phyloP scores from a whole-genome alignment of 1,284 basidiomycete species.

The Heterobasidion occidentale region DNA sequence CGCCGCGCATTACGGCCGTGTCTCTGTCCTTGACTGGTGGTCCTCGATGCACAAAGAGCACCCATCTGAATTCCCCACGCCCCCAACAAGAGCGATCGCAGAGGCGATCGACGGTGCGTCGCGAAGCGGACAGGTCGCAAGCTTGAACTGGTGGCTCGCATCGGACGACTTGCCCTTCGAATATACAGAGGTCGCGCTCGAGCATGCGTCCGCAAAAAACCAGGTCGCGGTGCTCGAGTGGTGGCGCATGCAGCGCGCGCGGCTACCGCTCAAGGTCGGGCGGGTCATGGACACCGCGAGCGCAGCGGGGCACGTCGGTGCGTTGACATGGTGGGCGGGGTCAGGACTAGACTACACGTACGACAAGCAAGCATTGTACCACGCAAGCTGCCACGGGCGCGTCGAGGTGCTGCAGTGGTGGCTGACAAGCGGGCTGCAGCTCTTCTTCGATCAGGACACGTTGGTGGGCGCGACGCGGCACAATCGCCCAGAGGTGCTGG shows the following conservation, averaged over 20 bases:
- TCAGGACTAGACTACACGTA: conserved; percentile 71
- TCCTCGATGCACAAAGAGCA: conserved; percentile 53
- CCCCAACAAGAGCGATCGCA: conserved; percentile 40
- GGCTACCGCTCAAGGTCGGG: conserved; percentile 66
- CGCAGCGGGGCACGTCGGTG: conserved; percentile 59
- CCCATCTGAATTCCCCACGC: conserved; percentile 46
- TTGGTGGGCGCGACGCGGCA: conserved; percentile 71
- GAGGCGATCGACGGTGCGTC: conserved; percentile 70
- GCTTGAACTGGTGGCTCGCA: conserved; percentile 67
- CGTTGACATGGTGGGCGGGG: conserved; percentile 77
- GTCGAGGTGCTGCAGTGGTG: conserved; percentile 80
- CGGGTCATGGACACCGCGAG: conserved; percentile 77
- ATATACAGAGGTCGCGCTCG: conserved; percentile 70
- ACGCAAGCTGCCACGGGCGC: conserved; percentile 73
- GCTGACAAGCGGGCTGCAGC: conserved; percentile 64
- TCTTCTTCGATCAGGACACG: conserved; percentile 73
- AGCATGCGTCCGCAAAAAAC: conserved; percentile 67
- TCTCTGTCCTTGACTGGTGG: conserved; percentile 75
- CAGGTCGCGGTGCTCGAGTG: conserved; percentile 67
- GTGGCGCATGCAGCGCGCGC: conserved; percentile 46
- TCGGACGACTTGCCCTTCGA: conserved; percentile 45
- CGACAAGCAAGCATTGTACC: conserved; percentile 65
- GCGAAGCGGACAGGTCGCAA: conserved; percentile 52
- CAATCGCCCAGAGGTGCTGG: conserved; percentile 71
- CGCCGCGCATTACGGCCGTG: conserved; percentile 67